Percentiles rank a stretch among this genome's conserved stretches.
phyloP scores from a whole-genome alignment of 768 basidiomycete genomes.

The Phlegmacium glaucopus region DNA sequence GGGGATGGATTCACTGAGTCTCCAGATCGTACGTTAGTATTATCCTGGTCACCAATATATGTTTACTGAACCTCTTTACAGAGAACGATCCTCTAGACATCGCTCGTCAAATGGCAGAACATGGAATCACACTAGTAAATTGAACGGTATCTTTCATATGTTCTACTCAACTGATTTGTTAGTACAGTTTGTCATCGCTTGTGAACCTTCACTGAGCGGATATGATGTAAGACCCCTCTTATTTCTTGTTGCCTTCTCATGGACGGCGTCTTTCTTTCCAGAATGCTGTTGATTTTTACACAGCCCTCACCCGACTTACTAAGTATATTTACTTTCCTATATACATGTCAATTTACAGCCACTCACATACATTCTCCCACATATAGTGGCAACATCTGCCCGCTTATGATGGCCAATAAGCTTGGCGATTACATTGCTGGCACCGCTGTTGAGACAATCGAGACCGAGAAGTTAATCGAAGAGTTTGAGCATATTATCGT shows the following conservation, averaged over 20 bases:
- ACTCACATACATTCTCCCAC: background rate
- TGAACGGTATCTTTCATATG: conserved; percentile 13
- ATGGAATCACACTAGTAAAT: conserved; percentile 48
- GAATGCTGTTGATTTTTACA: conserved; percentile 28
- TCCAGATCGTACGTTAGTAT: conserved; percentile 24
- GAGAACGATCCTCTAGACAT: conserved; percentile 29
- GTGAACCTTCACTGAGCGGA: conserved; percentile 39
- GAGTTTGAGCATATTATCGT: conserved; percentile 25
- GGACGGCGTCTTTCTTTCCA: background rate
- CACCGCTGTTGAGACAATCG: conserved; percentile 27
- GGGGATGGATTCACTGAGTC: conserved; percentile 40
- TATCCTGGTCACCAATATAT: background rate
- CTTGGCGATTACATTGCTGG: conserved; percentile 28
- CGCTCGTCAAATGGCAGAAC: conserved; percentile 42
- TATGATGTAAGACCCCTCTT: conserved; percentile 3
- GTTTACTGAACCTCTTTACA: background rate
- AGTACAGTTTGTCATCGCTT: conserved; percentile 53
- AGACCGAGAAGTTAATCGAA: conserved; percentile 23
- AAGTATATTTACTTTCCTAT: conserved; percentile 7
- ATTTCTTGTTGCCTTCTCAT: background rate
- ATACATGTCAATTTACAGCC: background rate
- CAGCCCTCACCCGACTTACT: conserved; percentile 23
- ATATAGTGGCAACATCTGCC: conserved; percentile 23
- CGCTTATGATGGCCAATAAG: conserved; percentile 24
- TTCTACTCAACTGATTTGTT: background rate